These are phyloP conservation scores for Chaetomiaceae sp. DNA, from an alignment of 2,329 filamentous ascomycete species.

Conservation along the genomic window DNA sequence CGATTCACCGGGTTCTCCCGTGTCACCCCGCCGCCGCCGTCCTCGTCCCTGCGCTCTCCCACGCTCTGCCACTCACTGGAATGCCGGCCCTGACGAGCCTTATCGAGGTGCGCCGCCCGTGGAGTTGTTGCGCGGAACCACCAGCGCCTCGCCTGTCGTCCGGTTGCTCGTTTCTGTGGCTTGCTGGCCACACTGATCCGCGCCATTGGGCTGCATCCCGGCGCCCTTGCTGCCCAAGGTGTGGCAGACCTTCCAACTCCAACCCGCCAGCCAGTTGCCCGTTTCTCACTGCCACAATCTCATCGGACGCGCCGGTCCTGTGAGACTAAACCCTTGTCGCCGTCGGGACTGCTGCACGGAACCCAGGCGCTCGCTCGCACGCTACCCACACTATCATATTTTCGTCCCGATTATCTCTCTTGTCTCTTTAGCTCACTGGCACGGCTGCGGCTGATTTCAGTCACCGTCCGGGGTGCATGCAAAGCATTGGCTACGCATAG, in stretches of 20 bases:
- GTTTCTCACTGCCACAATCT: neutral
- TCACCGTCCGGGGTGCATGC: too few relatives aligned
- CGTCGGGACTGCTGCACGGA: neutral
- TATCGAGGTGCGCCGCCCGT: too few relatives aligned
- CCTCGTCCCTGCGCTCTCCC: neutral
- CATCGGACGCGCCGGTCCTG: neutral
- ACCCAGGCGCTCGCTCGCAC: too few relatives aligned
- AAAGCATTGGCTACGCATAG: too few relatives aligned
- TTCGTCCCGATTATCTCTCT: neutral
- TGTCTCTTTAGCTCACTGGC: neutral
- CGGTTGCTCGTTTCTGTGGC: conserved; percentile 1
- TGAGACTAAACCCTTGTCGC: neutral
- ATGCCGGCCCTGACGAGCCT: too few relatives aligned
- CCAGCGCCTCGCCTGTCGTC: neutral
- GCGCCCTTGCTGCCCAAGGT: neutral
- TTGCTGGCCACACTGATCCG: neutral
- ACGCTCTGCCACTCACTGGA: too few relatives aligned
- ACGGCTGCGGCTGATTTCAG: neutral
- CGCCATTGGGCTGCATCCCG: neutral
- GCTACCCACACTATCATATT: neutral
- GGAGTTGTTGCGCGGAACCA: neutral
- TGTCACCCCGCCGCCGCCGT: neutral
- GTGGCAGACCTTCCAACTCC: neutral
- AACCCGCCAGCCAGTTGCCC: neutral
- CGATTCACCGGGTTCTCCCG: conserved; percentile 6